These are phyloP conservation scores for Schizochytrium sp. DNA, from an alignment of 108 stramenopile genomes.

Conservation along the genomic window DNA sequence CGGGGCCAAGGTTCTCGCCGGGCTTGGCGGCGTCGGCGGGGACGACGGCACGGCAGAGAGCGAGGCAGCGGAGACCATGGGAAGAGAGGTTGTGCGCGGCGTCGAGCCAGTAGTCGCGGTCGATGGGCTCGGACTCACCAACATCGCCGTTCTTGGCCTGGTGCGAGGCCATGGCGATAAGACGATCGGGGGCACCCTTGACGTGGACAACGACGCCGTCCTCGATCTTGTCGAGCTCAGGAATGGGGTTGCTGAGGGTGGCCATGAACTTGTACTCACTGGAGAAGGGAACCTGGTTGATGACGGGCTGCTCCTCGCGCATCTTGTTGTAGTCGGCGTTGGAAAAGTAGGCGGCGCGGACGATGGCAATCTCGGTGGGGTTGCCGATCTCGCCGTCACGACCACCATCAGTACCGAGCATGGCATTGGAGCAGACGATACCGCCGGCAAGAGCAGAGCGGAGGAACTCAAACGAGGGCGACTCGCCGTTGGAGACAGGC, in stretches of 20 bases:
- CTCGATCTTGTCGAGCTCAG: conserved; percentile 34
- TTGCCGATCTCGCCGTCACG: conserved; percentile 55
- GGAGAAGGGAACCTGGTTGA: conserved; percentile 82
- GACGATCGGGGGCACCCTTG: conserved; percentile 85
- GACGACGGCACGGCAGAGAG: conserved; percentile 13
- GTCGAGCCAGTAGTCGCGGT: conserved; percentile 22
- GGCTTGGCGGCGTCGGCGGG: background rate
- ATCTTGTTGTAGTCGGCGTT: conserved; percentile 73
- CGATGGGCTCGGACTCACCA: conserved; percentile 46
- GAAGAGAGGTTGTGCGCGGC: conserved; percentile 62
- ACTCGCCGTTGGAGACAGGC: background rate
- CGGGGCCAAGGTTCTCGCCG: background rate
- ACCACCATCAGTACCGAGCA: conserved; percentile 35
- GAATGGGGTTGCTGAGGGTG: background rate
- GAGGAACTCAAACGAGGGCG: conserved; percentile 48
- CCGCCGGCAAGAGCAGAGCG: conserved; percentile 57
- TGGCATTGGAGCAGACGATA: conserved; percentile 74
- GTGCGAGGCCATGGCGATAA: conserved; percentile 54
- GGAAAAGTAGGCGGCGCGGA: conserved; percentile 57
- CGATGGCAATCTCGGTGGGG: conserved; percentile 81
- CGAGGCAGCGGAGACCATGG: conserved; percentile 72
- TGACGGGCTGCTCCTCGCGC: conserved; percentile 65
- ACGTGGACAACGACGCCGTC: conserved; percentile 65
- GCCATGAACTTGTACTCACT: conserved; percentile 90
- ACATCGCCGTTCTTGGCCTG: background rate